Conservation (phyloP, 108 stramenopile species). For the Mediolabrus comicus region DNA sequence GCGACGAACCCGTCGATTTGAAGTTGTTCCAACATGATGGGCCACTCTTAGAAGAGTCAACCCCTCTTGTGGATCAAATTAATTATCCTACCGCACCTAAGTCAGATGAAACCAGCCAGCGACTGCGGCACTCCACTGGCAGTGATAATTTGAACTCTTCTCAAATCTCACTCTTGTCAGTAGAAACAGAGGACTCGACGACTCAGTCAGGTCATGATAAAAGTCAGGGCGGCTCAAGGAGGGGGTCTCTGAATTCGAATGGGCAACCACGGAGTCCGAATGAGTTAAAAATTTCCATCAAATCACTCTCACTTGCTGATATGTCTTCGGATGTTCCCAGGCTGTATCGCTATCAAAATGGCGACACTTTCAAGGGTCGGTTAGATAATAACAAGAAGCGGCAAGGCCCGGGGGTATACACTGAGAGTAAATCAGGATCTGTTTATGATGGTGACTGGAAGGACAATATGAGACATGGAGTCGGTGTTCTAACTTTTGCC, state of each 20-base stretch:
- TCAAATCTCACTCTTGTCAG: conserved; percentile 1
- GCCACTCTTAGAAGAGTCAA: conserved; percentile 5
- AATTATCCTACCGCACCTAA: not conserved
- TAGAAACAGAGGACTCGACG: conserved; percentile 16
- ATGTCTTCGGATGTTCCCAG: conserved; percentile 1
- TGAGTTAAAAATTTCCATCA: conserved; percentile 3
- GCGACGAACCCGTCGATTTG: conserved; percentile 35
- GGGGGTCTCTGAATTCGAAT: not conserved
- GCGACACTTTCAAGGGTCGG: conserved; percentile 33
- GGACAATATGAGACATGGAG: conserved; percentile 33
- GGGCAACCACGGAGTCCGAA: not conserved
- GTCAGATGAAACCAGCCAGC: not conserved
- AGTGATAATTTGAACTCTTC: not conserved
- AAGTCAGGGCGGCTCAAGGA: not conserved
- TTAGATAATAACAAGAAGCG: conserved; percentile 18
- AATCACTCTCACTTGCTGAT: conserved; percentile 14
- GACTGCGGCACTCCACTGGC: not conserved
- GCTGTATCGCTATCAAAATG: conserved; percentile 30
- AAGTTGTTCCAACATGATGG: conserved; percentile 35
- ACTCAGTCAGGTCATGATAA: not conserved
- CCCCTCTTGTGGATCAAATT: not conserved
- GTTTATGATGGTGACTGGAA: conserved; percentile 40
- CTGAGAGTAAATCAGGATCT: conserved; percentile 28
- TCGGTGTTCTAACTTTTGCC: conserved; percentile 29
- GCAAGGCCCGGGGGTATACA: conserved; percentile 34